Percentiles rank a stretch among this genome's conserved stretches.
Evolutionary conservation across 495 filamentous ascomycete genomes (phyloP).

Genomic region (Achaetomiella virescens): DNA sequence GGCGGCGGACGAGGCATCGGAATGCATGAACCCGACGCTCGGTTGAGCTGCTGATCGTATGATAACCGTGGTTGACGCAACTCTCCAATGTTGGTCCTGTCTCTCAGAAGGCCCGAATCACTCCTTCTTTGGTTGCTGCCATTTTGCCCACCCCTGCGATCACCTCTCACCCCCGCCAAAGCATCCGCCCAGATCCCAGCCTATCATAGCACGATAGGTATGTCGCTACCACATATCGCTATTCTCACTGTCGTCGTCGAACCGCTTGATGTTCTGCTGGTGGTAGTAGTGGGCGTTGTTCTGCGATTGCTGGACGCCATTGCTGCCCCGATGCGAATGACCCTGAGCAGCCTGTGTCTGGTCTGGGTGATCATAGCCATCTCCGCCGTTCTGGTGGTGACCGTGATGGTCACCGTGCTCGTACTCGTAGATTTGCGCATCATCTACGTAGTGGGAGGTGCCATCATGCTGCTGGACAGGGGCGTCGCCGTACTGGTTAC

Average conservation of each 20-base stretch:
- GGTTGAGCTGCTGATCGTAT: too few species aligned
- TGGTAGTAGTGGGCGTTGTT: slow-evolving; percentile 16
- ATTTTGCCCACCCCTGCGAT: too few species aligned
- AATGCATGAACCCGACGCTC: too few species aligned
- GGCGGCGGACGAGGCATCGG: too few species aligned
- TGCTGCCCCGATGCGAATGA: not conserved
- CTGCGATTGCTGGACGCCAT: slow-evolving; percentile 5
- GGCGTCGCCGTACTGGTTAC: slow-evolving; percentile 40
- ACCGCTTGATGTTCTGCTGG: slow-evolving; percentile 12
- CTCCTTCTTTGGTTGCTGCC: not conserved
- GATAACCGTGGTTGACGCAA: too few species aligned
- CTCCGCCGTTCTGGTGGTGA: slow-evolving; percentile 14
- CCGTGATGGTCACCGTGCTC: slow-evolving; percentile 29
- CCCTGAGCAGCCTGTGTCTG: slow-evolving; percentile 6
- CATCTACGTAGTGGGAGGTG: slow-evolving; percentile 39
- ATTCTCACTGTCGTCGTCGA: slow-evolving; percentile 18
- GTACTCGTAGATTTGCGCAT: slow-evolving; percentile 45
- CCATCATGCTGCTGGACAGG: slow-evolving; percentile 28
- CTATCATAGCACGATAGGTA: not conserved
- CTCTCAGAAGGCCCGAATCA: too few species aligned
- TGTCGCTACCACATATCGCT: slow-evolving; percentile 31
- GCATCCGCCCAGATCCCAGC: not conserved
- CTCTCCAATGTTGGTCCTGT: too few species aligned
- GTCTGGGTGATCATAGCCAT: slow-evolving; percentile 2
- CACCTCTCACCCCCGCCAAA: not conserved